Base-by-base conservation (phyloP, 306 rosid species). In the Inga laurina region DNA sequence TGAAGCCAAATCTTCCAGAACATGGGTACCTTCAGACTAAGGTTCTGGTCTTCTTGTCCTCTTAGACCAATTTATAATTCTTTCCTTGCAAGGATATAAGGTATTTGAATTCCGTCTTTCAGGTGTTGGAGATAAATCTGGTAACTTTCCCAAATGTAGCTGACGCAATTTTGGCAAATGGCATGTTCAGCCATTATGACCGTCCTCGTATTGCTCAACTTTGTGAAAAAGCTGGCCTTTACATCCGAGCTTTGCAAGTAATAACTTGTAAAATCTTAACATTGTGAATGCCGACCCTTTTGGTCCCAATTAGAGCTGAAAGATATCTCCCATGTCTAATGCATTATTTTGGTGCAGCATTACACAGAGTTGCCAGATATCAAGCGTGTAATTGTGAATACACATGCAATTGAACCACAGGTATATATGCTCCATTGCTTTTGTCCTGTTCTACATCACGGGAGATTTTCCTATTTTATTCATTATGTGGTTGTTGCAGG, bases 381-480 rank as follows among this genome's bases (percentile, higher is more conserved):
- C 46, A 97, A 97, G 76, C 97, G 99, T 32, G 97, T 97, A 68
- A 97, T 97, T 87, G 98, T 97, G 81, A 97, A 97, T 82, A 97
- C 99, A 18, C 99, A 97, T 94, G 98, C 97, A 80, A 97, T 97
- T 85, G 99, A 97, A 86, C 98, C 99, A 72, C 99, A 91, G 99
- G 99, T 97, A 84, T 82, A 56, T 90, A 68, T 54, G 61, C 84
- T 62, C 34, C 35, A n/a, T 72, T 70, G 61, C 57, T 73, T 85
- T 84, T 72, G 57, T 45, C 75, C 77, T 78, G 14, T 84, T 80
- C 72, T 37, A 34, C 48, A 35, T 76, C 19, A 32, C 45, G 7
- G 11, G 62, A 32, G 21, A 57, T 79, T 56, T 57, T 30, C 14
- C 66, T 75, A 79, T 74, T 49, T 81, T 83, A 37, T 82, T 94